Evolutionary conservation across 2,329 filamentous ascomycete genomes (phyloP).

Genomic region (Trichocomaceae sp.): DNA sequence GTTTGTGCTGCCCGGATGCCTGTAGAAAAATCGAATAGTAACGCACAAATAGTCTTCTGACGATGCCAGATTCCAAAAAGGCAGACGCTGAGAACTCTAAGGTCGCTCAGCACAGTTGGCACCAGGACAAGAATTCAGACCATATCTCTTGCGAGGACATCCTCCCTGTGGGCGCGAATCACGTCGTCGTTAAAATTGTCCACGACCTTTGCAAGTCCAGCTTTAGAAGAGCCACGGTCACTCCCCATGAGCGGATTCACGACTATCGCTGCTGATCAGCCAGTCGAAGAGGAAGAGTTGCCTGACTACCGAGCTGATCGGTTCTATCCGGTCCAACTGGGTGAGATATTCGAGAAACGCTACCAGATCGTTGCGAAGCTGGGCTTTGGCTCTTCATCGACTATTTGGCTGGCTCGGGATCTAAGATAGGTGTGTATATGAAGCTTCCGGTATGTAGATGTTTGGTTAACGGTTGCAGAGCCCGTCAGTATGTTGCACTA

Average conservation of each 20-base stretch:
- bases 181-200: neutral
- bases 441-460: constrained; percentile 4
- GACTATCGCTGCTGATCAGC: neutral
- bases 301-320: constrained; percentile 3
- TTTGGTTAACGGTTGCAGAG: neutral
- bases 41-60: too few species aligned
- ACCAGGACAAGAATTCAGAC: neutral
- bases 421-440: neutral
- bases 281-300: constrained; percentile 9
- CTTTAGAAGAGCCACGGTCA: neutral
- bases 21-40: too few species aligned
- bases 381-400: constrained; percentile 31
- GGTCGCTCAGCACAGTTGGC: neutral
- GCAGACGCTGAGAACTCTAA: neutral
- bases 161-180: neutral
- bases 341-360: constrained; percentile 23
- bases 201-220: neutral
- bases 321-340: constrained; percentile 25
- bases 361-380: constrained; percentile 33
- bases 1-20: too few species aligned
- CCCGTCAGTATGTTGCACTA: neutral
- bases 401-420: constrained; percentile 30
- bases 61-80: too few species aligned
- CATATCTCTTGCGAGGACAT: neutral
- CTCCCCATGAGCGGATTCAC: neutral